Evolutionary conservation across 2,329 filamentous ascomycete genomes (phyloP).

Genomic region (Neurospora sp.): DNA sequence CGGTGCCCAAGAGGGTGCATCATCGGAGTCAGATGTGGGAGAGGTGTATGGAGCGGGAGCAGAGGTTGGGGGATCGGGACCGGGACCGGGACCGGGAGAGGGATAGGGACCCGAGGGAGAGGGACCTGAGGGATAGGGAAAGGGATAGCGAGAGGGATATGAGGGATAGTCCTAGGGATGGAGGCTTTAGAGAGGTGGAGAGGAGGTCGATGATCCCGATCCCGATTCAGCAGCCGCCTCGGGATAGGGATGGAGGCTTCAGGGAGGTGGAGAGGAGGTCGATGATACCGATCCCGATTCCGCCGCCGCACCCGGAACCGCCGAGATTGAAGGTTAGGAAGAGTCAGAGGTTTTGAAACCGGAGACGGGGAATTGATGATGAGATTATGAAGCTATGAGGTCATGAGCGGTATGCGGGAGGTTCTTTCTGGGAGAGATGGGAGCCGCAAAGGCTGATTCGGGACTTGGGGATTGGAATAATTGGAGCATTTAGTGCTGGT

Average conservation of each 20-base stretch:
- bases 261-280: neutral
- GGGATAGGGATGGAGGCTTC: neutral
- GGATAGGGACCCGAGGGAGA: neutral
- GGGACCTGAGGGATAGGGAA: neutral
- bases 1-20: neutral
- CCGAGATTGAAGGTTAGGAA: neutral
- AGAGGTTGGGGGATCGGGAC: neutral
- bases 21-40: neutral
- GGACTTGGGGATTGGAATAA: neutral
- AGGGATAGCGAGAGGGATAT: no score
- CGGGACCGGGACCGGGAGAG: neutral
- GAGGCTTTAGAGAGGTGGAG: neutral
- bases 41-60: neutral
- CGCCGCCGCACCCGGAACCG: neutral
- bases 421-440: neutral
- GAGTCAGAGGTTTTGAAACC: neutral
- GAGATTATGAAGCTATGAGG: neutral
- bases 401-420: neutral
- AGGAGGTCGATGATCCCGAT: neutral
- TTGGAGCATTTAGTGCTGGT: neutral
- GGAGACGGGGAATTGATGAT: neutral
- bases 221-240: neutral
- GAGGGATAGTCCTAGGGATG: neutral
- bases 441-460: neutral
- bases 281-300: neutral